Evolutionary conservation across 2,329 filamentous ascomycete species (phyloP), one percentile per base, ranked within the genome.

Genomic region (Diaporthe nobilis): DNA sequence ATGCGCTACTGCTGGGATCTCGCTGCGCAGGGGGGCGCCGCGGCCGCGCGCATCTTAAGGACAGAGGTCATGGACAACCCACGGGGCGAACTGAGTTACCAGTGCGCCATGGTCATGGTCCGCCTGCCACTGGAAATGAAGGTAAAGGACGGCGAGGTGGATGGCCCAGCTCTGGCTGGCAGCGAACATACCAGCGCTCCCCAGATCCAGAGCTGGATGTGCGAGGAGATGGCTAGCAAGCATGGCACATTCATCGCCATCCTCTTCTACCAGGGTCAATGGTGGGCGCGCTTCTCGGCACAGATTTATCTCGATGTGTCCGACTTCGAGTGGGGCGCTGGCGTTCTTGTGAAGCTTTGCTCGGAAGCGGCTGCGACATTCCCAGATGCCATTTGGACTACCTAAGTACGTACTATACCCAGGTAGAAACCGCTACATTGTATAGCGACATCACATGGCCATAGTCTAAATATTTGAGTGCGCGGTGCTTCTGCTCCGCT

Each of bases 221-320:
- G 88, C 71, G 81, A 84, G 55, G 86, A 80, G 3, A 80, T 94
- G 77, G 83, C 91, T 20, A 79, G 84, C 0, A 89, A 92, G 22
- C 90, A 91, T 82, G 88, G 92, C 71, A 96, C 95, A 0, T 96
- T 94, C 80, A 84, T 97, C 71, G 87, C 92, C 1, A 81, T 94
- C 3, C 91, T 91, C 74, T 83, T 88, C 13, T 91, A 95, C 78
- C 87, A 85, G 0, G 89, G 88, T 0, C 87, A 87, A 71, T 90
- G 92, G 82, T 98, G 94, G 94, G 87, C 89, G 0, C 86, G 96
- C 61, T 81, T 97, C 61, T 95, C 93, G 81, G 94, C 91, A 17
- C 95, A 98, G 86, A 89, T 97, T 0, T 98, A 96, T 82, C 84
- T 98, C n/a, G 94, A 94, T 37, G 82, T 92, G 77, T 87, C 87